Evolutionary conservation across 257 asterid species (phyloP).

Genomic region (Parsonsia alboflavescens): DNA sequence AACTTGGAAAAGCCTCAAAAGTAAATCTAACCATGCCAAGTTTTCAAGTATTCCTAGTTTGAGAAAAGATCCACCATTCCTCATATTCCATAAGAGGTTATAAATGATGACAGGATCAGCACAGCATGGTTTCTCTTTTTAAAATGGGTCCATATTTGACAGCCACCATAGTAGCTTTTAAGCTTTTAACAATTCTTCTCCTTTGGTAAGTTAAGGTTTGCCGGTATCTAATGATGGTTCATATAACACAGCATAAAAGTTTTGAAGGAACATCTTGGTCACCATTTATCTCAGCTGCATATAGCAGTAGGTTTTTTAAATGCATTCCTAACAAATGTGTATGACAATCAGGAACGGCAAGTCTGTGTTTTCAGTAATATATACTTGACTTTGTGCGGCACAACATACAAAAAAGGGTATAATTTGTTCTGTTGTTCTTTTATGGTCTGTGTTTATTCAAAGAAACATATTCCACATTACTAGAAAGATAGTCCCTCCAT

Average conservation of each 20-base stretch:
- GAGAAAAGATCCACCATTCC: background rate
- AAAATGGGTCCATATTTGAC: background rate
- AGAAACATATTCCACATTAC: conserved; percentile 1
- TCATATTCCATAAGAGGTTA: background rate
- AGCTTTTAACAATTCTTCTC: background rate
- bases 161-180: background rate
- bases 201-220: background rate
- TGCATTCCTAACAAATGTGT: background rate
- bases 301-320: background rate
- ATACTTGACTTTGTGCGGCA: background rate
- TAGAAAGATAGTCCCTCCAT: background rate
- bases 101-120: background rate
- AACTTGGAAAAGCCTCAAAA: background rate
- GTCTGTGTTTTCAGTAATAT: background rate
- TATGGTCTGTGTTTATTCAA: background rate
- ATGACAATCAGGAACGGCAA: background rate
- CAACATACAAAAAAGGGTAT: background rate
- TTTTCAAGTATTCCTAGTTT: background rate
- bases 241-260: background rate
- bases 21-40: background rate
- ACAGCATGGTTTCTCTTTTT: background rate
- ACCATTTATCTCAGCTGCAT: background rate
- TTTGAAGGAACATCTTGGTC: background rate
- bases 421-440: background rate
- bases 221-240: no score